A percentile compares a stretch with the other conserved stretches of the same genome.
These are phyloP conservation scores for Angomonas desouzai DNA, from an alignment of 208 protist species.

Conservation along the genomic window DNA sequence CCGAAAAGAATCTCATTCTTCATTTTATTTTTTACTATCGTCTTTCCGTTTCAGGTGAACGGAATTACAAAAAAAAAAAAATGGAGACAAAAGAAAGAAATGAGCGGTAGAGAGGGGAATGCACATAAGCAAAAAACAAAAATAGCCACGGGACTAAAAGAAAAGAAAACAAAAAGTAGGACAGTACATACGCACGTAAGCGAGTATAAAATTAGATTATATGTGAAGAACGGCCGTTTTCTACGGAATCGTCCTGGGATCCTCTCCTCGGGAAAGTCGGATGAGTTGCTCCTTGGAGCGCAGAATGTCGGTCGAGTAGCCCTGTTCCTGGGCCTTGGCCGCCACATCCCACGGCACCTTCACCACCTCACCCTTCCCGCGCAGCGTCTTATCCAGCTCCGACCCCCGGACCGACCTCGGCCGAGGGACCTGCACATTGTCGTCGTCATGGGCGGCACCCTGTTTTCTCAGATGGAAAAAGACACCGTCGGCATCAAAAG, in stretches of 20 bases:
- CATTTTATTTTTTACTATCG: not conserved
- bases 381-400: constrained; percentile 28
- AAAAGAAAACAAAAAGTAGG: not conserved
- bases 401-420: constrained; percentile 61
- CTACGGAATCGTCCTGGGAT: constrained; percentile 81
- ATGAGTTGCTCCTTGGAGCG: constrained; percentile 82
- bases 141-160: not conserved
- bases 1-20: not conserved
- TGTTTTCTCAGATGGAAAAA: constrained; percentile 77
- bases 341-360: constrained; percentile 84
- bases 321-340: constrained; percentile 54
- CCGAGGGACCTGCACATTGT: constrained; percentile 29
- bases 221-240: too few species aligned
- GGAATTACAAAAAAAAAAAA: constrained; percentile 1
- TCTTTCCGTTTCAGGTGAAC: too few species aligned
- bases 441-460: constrained; percentile 39
- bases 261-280: constrained; percentile 79
- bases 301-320: constrained; percentile 67
- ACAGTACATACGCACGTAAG: too few species aligned
- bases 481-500: constrained; percentile 84
- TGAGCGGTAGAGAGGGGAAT: not conserved
- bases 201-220: too few species aligned
- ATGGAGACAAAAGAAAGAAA: not conserved
- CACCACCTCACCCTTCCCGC: constrained; percentile 45
- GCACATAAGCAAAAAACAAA: too few species aligned